Evolutionary conservation across 148 eudicot species (phyloP).

Genomic region (Arctostaphylos glauca): DNA sequence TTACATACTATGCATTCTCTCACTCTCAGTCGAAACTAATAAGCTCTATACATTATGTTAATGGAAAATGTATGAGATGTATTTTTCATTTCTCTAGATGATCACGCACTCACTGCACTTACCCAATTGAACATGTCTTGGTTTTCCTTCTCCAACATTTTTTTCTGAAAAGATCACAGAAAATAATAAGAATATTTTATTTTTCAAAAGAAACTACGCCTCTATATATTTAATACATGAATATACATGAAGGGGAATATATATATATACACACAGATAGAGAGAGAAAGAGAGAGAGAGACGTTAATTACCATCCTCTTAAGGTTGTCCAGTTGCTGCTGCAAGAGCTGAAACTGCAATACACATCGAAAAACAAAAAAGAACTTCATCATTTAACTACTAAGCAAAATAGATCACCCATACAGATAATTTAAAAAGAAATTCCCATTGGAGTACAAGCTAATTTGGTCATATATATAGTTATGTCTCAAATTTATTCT

Average conservation of each 20-base stretch:
- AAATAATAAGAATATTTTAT: neutral
- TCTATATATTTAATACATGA: neutral
- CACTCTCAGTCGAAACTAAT: too few species aligned
- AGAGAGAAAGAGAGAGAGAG: too few species aligned
- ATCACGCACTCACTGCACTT: conserved; percentile 3
- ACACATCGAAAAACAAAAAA: neutral
- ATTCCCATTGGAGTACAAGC: too few species aligned
- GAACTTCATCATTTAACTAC: too few species aligned
- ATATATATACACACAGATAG: too few species aligned
- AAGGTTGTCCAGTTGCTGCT: conserved; percentile 27
- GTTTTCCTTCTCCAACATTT: conserved; percentile 27
- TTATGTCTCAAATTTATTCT: too few species aligned
- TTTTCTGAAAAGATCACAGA: conserved; percentile 8
- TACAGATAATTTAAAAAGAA: too few species aligned
- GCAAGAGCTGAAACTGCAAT: conserved; percentile 23
- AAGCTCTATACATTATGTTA: too few species aligned
- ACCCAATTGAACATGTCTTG: conserved; percentile 26
- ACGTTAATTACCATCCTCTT: conserved; percentile 19
- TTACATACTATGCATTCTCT: too few species aligned
- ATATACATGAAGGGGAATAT: neutral
- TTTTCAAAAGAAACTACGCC: neutral
- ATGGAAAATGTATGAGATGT: too few species aligned
- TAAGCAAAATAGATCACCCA: too few species aligned
- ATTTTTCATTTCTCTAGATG: neutral
- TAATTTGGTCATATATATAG: too few species aligned